A percentile compares a stretch with the other conserved stretches of the same genome.
Evolutionary conservation across 768 basidiomycete species (phyloP).

Genomic region (Tylopilus plumbeoviolaceoides): DNA sequence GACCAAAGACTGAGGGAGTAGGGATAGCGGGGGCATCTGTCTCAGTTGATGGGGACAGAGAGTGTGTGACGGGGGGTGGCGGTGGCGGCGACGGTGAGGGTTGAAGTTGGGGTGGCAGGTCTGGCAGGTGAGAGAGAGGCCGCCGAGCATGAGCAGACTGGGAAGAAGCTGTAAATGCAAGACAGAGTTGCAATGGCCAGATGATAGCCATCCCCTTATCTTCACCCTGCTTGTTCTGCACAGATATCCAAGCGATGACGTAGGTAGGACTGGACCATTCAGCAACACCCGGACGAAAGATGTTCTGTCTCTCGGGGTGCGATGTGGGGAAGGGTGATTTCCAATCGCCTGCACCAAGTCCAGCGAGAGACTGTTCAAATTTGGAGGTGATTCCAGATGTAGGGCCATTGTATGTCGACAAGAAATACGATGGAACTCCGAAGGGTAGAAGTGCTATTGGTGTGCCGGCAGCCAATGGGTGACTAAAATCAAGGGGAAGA

Average conservation of each 20-base stretch:
- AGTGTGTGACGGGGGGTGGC: constrained; percentile 30
- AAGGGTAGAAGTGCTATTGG: constrained; percentile 70
- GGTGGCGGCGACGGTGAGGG: constrained; percentile 43
- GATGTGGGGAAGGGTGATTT: constrained; percentile 5
- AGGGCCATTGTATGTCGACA: constrained; percentile 68
- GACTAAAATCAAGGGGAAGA: constrained; percentile 40
- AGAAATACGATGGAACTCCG: constrained; percentile 68
- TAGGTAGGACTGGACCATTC: constrained; percentile 33
- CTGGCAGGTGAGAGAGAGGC: constrained; percentile 54
- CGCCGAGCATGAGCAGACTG: constrained; percentile 35
- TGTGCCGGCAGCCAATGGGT: constrained; percentile 52
- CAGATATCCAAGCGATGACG: constrained; percentile 68
- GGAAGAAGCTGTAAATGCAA: constrained; percentile 38
- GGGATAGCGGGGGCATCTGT: not conserved
- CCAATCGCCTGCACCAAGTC: constrained; percentile 61
- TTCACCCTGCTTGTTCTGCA: constrained; percentile 76
- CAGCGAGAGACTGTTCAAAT: constrained; percentile 59
- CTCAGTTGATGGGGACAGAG: constrained; percentile 19
- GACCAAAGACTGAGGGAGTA: constrained; percentile 9
- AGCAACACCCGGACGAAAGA: constrained; percentile 17
- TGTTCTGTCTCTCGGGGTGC: constrained; percentile 20
- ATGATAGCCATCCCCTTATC: constrained; percentile 74
- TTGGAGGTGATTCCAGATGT: constrained; percentile 55
- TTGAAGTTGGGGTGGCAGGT: constrained; percentile 61
- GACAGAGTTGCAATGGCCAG: constrained; percentile 64